Percentiles rank a stretch among this genome's conserved stretches.
phyloP scores from a whole-genome alignment of 2,329 filamentous ascomycete species.

The Zasmidium cellare region DNA sequence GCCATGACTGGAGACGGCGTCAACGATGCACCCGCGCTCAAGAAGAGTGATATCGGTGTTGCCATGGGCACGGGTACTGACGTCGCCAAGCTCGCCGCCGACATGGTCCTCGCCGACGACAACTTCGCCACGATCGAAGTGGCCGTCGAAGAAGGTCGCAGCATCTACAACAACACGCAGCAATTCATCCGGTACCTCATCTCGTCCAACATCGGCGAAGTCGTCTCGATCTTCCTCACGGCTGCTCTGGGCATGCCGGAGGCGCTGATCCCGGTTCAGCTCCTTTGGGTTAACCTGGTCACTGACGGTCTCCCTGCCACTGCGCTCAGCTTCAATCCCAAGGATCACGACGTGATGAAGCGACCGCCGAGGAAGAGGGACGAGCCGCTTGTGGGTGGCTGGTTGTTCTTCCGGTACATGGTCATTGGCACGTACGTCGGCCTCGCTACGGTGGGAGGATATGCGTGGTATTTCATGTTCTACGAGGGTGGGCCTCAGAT shows the following conservation, averaged over 20 bases:
- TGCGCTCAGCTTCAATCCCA: slow-evolving; percentile 94
- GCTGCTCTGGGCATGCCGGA: slow-evolving; percentile 97
- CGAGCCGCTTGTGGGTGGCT: slow-evolving; percentile 87
- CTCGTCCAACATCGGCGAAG: slow-evolving; percentile 98
- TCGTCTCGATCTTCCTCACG: slow-evolving; percentile 97
- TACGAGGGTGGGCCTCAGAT: slow-evolving; percentile 89
- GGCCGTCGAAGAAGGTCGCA: slow-evolving; percentile 93
- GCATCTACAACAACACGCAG: slow-evolving; percentile 99
- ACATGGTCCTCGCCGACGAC: slow-evolving; percentile 98
- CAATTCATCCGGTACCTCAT: slow-evolving; percentile 99
- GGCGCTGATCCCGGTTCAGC: slow-evolving; percentile 92
- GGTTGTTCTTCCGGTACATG: slow-evolving; percentile 97
- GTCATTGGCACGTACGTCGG: slow-evolving; percentile 95
- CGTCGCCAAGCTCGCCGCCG: slow-evolving; percentile 91
- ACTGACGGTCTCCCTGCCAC: slow-evolving; percentile 96
- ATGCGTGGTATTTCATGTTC: slow-evolving; percentile 99
- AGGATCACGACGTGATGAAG: slow-evolving; percentile 98
- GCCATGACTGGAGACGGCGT: slow-evolving; percentile 99
- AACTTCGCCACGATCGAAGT: slow-evolving; percentile 98
- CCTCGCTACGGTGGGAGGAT: slow-evolving; percentile 89
- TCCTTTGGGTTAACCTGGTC: slow-evolving; percentile 98
- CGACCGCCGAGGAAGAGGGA: slow-evolving; percentile 87
- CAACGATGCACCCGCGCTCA: slow-evolving; percentile 94
- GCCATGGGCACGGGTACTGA: slow-evolving; percentile 98
- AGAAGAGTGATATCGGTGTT: slow-evolving; percentile 98